These are phyloP conservation scores for Metschnikowia dekortorum DNA, from an alignment of 805 yeast species.

Conservation along the genomic window DNA sequence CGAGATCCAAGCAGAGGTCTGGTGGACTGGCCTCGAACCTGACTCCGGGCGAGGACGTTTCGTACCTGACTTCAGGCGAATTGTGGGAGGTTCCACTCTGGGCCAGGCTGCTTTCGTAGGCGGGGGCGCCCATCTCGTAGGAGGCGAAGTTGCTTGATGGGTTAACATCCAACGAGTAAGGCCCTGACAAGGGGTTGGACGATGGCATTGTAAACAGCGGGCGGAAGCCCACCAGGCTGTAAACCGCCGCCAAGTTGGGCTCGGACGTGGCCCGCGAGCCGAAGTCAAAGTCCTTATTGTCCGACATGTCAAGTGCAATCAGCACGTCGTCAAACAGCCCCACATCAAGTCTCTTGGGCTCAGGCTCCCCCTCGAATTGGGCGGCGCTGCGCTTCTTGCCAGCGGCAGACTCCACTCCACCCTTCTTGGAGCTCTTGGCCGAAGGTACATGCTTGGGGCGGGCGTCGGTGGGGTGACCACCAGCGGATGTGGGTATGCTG, in stretches of 20 bases:
- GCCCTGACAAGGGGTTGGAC: no score
- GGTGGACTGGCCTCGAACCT: background rate
- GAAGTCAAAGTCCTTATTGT: conserved; percentile 10
- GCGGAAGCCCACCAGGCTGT: conserved; percentile 4
- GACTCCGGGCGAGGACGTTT: background rate
- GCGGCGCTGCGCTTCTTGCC: background rate
- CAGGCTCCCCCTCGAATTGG: conserved; percentile 5
- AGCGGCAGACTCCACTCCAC: background rate
- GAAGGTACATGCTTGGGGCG: no score
- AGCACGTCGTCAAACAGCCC: conserved; percentile 1
- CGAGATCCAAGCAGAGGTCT: background rate
- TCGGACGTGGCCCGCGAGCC: conserved; percentile 17
- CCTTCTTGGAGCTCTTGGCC: no score
- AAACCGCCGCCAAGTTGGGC: conserved; percentile 15
- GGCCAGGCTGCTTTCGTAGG: no score
- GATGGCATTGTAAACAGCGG: background rate
- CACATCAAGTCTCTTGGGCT: conserved; percentile 5
- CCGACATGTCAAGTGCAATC: conserved; percentile 1
- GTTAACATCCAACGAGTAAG: no score
- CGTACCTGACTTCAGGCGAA: background rate
- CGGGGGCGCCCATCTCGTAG: background rate
- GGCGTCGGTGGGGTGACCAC: no score
- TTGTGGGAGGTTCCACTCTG: background rate
- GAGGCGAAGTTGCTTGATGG: background rate
- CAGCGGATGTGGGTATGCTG: no score